Conservation (phyloP, 2,329 filamentous ascomycete genomes). For the Ophiocordyceps camponoti-leonardi region DNA sequence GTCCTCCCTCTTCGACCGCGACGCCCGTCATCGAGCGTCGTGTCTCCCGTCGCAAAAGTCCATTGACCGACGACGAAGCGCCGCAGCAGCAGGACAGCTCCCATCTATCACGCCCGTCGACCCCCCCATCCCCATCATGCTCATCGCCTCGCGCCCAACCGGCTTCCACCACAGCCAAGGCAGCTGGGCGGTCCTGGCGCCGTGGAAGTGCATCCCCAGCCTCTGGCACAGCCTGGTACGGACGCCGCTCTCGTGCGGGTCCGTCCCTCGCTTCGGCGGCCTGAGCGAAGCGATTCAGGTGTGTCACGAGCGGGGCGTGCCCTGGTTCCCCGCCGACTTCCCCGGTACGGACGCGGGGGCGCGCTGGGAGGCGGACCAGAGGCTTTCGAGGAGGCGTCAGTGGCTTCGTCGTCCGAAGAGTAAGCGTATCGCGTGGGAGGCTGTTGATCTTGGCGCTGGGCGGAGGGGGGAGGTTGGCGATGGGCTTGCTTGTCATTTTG, state of each 20-base stretch:
- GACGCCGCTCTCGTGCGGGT: conserved; percentile 61
- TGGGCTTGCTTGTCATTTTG: conserved; percentile 75
- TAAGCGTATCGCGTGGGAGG: conserved; percentile 60
- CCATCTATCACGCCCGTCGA: conserved; percentile 43
- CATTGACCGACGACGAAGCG: conserved; percentile 59
- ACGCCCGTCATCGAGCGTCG: conserved; percentile 45
- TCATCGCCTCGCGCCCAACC: conserved; percentile 42
- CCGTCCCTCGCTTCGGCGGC: conserved; percentile 69
- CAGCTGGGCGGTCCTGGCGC: conserved; percentile 69
- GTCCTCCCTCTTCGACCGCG: conserved; percentile 49
- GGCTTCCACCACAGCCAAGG: conserved; percentile 36
- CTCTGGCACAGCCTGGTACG: conserved; percentile 81
- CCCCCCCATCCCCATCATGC: conserved; percentile 59
- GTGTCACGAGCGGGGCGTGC: conserved; percentile 56
- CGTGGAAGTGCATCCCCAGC: conserved; percentile 75
- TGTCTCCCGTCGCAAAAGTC: conserved; percentile 59
- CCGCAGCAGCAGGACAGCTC: conserved; percentile 42
- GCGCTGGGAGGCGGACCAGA: conserved; percentile 55
- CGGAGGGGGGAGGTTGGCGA: conserved; percentile 68
- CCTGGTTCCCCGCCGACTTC: conserved; percentile 80
- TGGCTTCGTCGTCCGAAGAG: conserved; percentile 72
- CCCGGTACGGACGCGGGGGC: conserved; percentile 65
- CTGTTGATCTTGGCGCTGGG: conserved; percentile 54
- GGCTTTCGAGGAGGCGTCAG: conserved; percentile 52
- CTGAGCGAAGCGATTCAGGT: conserved; percentile 66